Percentiles rank a stretch among this genome's conserved stretches.
phyloP scores from a whole-genome alignment of 2,329 filamentous ascomycete species.

The Colletotrichum camelliae region DNA sequence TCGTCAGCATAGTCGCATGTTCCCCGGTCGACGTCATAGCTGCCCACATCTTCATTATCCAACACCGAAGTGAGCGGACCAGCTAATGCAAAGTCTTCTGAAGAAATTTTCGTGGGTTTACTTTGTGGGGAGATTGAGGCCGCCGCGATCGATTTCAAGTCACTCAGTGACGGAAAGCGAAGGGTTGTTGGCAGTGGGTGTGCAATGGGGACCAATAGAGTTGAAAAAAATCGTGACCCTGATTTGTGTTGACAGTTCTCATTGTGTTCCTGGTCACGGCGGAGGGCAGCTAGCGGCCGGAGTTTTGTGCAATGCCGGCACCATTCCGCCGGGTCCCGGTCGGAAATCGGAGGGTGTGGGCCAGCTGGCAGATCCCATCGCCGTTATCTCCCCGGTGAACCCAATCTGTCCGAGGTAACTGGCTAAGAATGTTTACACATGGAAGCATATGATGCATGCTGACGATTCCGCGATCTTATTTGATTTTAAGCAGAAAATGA shows the following conservation, averaged over 20 bases:
- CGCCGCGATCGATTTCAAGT: not conserved
- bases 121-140: not conserved
- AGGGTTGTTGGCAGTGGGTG: not conserved
- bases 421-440: not conserved
- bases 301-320: not conserved
- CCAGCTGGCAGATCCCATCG: not conserved
- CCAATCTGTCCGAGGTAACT: not conserved
- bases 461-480: not conserved
- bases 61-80: not conserved
- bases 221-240: rapidly evolving
- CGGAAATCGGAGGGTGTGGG: not conserved
- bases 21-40: not conserved
- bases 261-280: not conserved
- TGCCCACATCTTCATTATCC: not conserved
- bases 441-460: not conserved
- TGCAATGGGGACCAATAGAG: not conserved
- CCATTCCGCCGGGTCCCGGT: not conserved
- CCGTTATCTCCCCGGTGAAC: not conserved
- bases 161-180: not conserved
- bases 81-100: not conserved
- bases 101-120: not conserved
- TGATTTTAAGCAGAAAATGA: not conserved
- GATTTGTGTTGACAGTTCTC: not conserved
- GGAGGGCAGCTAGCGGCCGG: not conserved
- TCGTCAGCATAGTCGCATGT: not conserved